Conservation (phyloP, 306 rosid genomes). For the Dryas drummondii region DNA sequence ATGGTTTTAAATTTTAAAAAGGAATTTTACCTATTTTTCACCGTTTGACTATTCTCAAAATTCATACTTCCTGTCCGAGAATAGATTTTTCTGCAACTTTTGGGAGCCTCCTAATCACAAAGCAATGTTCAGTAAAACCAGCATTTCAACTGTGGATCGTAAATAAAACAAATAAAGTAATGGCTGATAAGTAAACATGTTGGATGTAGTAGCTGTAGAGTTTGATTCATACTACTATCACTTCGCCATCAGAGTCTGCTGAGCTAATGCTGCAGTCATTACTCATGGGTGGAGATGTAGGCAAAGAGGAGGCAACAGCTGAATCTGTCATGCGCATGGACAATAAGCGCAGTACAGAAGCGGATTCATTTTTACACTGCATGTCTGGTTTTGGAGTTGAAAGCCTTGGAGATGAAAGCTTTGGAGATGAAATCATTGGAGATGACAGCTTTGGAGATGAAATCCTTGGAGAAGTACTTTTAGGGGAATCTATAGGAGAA, state of each 20-base stretch:
- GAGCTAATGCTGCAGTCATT: constrained; percentile 53
- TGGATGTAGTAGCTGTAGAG: constrained; percentile 11
- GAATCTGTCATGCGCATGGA: constrained; percentile 47
- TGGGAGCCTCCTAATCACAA: constrained; percentile 45
- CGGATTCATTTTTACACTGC: constrained; percentile 35
- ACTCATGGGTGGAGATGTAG: constrained; percentile 49
- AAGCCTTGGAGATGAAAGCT: not conserved
- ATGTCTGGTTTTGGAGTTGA: constrained; percentile 31
- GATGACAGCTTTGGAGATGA: constrained; percentile 32
- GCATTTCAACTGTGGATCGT: constrained; percentile 4
- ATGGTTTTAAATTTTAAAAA: no score
- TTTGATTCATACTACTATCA: constrained; percentile 49
- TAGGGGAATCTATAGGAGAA: constrained; percentile 67
- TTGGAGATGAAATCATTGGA: constrained; percentile 37
- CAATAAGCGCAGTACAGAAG: constrained; percentile 46
- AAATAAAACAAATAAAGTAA: not conserved
- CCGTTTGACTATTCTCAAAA: constrained; percentile 41
- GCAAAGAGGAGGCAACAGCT: constrained; percentile 43
- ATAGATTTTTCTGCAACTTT: constrained; percentile 34
- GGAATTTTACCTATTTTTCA: constrained; percentile 54
- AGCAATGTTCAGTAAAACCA: constrained; percentile 29
- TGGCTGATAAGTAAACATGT: constrained; percentile 2
- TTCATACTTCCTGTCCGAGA: constrained; percentile 32
- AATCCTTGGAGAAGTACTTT: constrained; percentile 33
- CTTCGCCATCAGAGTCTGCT: constrained; percentile 59